Evolutionary conservation across 2,329 filamentous ascomycete genomes (phyloP).

Genomic region (Alternaria sp.): DNA sequence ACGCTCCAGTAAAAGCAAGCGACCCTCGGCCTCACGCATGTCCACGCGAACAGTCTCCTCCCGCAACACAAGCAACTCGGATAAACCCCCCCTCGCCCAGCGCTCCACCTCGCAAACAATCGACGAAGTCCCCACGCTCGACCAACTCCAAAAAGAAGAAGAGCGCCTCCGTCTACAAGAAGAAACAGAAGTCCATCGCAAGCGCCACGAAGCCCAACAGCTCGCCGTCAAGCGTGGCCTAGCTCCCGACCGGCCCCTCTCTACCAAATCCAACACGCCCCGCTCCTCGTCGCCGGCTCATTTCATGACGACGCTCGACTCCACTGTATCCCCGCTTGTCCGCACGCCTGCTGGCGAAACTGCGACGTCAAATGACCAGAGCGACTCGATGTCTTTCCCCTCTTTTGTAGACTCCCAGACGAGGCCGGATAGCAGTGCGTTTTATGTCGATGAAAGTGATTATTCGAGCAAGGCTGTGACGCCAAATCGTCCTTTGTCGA

Average conservation of each 20-base stretch:
- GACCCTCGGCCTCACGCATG: constrained; percentile 58
- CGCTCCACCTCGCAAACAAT: constrained; percentile 38
- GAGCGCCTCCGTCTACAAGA: constrained; percentile 63
- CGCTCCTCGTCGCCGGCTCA: constrained; percentile 26
- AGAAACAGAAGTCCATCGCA: constrained; percentile 63
- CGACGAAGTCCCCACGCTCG: constrained; percentile 58
- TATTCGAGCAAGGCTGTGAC: constrained; percentile 39
- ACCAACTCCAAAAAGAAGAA: constrained; percentile 67
- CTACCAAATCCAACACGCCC: constrained; percentile 20
- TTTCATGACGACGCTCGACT: constrained; percentile 20
- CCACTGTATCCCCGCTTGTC: constrained; percentile 27
- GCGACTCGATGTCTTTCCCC: constrained; percentile 31
- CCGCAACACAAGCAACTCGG: constrained; percentile 52
- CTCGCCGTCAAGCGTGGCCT: constrained; percentile 65
- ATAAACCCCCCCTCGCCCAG: constrained; percentile 30
- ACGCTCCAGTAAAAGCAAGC: constrained; percentile 54
- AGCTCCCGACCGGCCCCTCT: constrained; percentile 31
- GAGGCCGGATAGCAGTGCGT: constrained; percentile 43
- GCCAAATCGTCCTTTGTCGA: constrained; percentile 36
- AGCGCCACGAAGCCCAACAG: constrained; percentile 63
- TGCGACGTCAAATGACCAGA: background rate
- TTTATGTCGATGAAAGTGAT: constrained; percentile 42
- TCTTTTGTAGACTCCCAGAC: constrained; percentile 41
- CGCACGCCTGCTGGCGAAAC: constrained; percentile 30
- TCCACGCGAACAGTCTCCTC: constrained; percentile 58